Evolutionary conservation across 2,329 filamentous ascomycete species (phyloP).

Genomic region (Aureobasidium zeae): DNA sequence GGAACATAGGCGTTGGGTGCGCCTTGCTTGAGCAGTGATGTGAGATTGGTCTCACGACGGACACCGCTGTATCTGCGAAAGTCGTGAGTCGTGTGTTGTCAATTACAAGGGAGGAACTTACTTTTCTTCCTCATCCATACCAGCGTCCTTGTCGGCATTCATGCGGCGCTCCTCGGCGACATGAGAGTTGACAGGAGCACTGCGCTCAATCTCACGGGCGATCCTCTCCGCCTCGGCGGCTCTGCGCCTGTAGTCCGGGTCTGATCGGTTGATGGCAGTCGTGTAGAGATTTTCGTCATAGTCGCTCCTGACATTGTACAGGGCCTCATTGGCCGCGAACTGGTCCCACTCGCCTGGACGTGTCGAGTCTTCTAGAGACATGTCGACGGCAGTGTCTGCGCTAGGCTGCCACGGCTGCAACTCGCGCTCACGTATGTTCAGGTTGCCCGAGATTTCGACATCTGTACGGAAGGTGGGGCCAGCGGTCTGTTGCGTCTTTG

Average conservation of each 20-base stretch:
- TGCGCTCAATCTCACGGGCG: constrained; percentile 81
- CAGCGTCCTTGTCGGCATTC: constrained; percentile 54
- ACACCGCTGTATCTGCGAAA: constrained; percentile 75
- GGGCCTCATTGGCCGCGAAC: constrained; percentile 78
- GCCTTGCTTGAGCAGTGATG: constrained; percentile 52
- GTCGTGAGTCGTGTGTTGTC: constrained; percentile 14
- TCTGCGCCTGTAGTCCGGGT: constrained; percentile 71
- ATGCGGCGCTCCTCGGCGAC: constrained; percentile 76
- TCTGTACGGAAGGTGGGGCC: constrained; percentile 73
- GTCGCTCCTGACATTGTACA: constrained; percentile 79
- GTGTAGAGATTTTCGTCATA: constrained; percentile 96
- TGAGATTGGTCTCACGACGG: constrained; percentile 50
- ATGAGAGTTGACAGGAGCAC: constrained; percentile 64
- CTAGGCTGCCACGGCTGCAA: constrained; percentile 76
- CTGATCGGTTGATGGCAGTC: constrained; percentile 73
- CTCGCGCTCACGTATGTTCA: constrained; percentile 54
- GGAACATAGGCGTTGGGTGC: constrained; percentile 74
- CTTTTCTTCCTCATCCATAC: constrained; percentile 85
- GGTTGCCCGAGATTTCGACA: constrained; percentile 69
- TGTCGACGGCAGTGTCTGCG: constrained; percentile 47
- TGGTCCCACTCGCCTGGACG: constrained; percentile 66
- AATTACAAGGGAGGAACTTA: constrained; percentile 35
- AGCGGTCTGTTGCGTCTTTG: constrained; percentile 50
- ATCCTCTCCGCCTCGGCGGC: constrained; percentile 71
- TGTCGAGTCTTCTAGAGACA: constrained; percentile 55